Evolutionary conservation across 805 yeast species (phyloP), one percentile per base, ranked within the genome.

Genomic region (Lachancea sp.): DNA sequence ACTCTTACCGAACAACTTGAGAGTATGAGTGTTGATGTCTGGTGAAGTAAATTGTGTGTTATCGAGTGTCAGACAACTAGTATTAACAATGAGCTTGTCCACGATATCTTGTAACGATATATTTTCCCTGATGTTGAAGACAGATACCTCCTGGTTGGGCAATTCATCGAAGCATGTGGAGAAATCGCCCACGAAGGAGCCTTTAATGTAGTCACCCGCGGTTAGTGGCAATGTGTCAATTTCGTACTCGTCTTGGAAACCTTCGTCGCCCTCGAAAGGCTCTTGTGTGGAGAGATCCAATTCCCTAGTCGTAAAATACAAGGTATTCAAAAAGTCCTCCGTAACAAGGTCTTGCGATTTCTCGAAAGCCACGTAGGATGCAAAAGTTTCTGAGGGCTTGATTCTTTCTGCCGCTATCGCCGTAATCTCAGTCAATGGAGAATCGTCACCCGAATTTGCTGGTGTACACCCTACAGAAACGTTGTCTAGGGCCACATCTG

Each of bases 201-300:
- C 95, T 40, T 69, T 64, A 43, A 87, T 71, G 64, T 79, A 90
- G 60, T 88, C 97, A 26, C 96, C 96, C 8, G 92, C 63, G 45
- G 45, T 58, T 41, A 90, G 60, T 43, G 75, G 78, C 54, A 88
- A 69, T 43, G 81, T 83, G 63, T 87, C 97, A 49, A 92, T 76
- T 60, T 82, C 92, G 64, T 90, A 92, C 64, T 89, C 96, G 63
- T 92, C 97, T 49, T 83, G 83, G 72, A 81, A 85, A 13, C 96
- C 97, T 49, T 83, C 94, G 34, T 78, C 85, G 36, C 74, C 78
- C 34, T 75, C 81, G 44, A 73, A 74, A 37, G 82, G 74, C 46
- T 73, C 76, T 16, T 80, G 79, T 12, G 88, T 80, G 8, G 75
- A 71, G 35, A 86, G 80, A 51, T 86, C 83, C 49, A 84, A 69